Conservation (phyloP, 1,139 yeast genomes). For the Entelexis paramagnoliae region DNA sequence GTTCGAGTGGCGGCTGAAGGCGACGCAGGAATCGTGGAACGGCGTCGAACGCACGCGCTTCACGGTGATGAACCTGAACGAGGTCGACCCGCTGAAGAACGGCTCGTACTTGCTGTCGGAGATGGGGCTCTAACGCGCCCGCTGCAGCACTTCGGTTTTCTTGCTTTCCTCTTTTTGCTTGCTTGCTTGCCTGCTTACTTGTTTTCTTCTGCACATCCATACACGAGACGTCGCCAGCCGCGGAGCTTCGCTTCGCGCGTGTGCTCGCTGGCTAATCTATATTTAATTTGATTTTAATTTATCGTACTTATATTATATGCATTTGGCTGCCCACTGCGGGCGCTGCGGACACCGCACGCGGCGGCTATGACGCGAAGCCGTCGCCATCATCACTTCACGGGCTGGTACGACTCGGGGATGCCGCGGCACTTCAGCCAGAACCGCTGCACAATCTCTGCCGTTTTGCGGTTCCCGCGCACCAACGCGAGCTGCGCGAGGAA, state of each 20-base stretch:
- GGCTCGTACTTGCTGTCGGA: slow-evolving; percentile 13
- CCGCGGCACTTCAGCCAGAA: slow-evolving; percentile 50
- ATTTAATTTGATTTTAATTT: no score
- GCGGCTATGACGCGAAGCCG: no score
- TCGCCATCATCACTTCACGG: slow-evolving; percentile 2
- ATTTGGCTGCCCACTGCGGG: no score
- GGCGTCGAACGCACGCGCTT: slow-evolving; percentile 70
- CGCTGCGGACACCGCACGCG: no score
- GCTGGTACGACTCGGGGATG: slow-evolving; percentile 27
- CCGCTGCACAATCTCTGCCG: slow-evolving; percentile 46
- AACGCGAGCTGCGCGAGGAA: slow-evolving; percentile 48
- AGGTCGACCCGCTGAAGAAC: slow-evolving; percentile 12
- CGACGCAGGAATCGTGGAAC: slow-evolving; percentile 73
- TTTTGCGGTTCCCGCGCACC: slow-evolving; percentile 56
- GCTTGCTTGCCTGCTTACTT: no score
- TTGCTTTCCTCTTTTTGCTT: no score
- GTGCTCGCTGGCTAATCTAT: neutral
- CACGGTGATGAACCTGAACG: slow-evolving; percentile 16
- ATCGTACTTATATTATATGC: no score
- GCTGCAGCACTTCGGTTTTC: neutral
- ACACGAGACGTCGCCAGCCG: no score
- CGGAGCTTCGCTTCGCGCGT: neutral
- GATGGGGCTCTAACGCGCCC: slow-evolving; percentile 12
- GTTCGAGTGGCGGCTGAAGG: slow-evolving; percentile 63
- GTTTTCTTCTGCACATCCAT: neutral